Evolutionary conservation across 2,329 filamentous ascomycete genomes (phyloP).

Genomic region (Whalleya microplaca): DNA sequence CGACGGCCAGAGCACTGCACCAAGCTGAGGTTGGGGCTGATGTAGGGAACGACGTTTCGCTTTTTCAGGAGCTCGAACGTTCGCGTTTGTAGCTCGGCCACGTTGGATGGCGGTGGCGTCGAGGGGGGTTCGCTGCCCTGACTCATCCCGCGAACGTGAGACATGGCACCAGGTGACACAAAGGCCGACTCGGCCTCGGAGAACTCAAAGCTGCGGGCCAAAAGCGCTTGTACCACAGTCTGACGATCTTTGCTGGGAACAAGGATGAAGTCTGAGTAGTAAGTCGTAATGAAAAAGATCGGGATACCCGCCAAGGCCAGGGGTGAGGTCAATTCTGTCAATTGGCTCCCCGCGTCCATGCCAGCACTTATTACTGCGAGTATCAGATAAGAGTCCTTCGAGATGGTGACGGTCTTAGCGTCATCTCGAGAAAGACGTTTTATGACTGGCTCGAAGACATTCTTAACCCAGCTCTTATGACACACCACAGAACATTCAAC

Average conservation of each 20-base stretch:
- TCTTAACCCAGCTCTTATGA: slow-evolving; percentile 71
- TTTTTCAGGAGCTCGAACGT: slow-evolving; percentile 85
- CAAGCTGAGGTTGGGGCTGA: slow-evolving; percentile 70
- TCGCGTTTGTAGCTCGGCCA: slow-evolving; percentile 77
- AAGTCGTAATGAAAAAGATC: slow-evolving; percentile 98
- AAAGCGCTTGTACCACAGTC: slow-evolving; percentile 75
- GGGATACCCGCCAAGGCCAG: slow-evolving; percentile 90
- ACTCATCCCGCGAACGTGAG: slow-evolving; percentile 42
- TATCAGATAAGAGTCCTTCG: slow-evolving; percentile 81
- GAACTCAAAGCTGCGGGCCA: slow-evolving; percentile 82
- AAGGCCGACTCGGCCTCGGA: slow-evolving; percentile 72
- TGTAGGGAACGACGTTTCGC: slow-evolving; percentile 72
- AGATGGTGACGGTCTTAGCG: slow-evolving; percentile 68
- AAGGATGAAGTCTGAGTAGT: slow-evolving; percentile 96
- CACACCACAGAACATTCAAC: slow-evolving; percentile 94
- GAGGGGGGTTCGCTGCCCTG: slow-evolving; percentile 53
- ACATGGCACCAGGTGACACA: slow-evolving; percentile 53
- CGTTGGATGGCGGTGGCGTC: slow-evolving; percentile 76
- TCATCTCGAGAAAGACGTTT: slow-evolving; percentile 60
- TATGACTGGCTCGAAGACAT: slow-evolving; percentile 76
- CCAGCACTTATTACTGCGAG: slow-evolving; percentile 90
- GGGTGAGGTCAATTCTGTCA: slow-evolving; percentile 88
- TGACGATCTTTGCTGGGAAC: slow-evolving; percentile 76
- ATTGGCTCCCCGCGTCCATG: slow-evolving; percentile 86
- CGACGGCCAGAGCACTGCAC: slow-evolving; percentile 78